Conservation (phyloP, 768 basidiomycete species). For the Boletus edulis region DNA sequence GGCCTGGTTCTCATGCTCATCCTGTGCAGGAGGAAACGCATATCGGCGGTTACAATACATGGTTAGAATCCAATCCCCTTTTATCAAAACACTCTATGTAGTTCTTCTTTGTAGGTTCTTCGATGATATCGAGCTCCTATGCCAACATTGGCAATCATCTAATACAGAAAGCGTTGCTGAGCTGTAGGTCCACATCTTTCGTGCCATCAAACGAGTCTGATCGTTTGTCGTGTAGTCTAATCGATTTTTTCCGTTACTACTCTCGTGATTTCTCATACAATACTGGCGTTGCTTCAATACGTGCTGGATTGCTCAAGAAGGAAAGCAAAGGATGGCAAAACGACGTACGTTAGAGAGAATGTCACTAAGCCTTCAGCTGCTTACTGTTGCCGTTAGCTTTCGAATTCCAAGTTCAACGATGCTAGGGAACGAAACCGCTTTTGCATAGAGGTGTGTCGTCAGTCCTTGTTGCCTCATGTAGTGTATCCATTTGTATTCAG, state of each 20-base stretch:
- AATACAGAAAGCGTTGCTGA: conserved; percentile 93
- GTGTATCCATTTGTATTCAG: conserved; percentile 37
- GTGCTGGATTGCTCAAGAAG: conserved; percentile 86
- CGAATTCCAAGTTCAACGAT: conserved; percentile 58
- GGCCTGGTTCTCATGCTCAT: conserved; percentile 12
- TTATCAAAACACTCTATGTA: conserved; percentile 12
- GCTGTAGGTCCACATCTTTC: conserved; percentile 51
- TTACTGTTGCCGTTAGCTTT: conserved; percentile 37
- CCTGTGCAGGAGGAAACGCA: conserved; percentile 69
- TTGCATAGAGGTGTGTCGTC: conserved; percentile 79
- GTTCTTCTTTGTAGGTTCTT: conserved; percentile 67
- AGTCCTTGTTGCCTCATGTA: background rate
- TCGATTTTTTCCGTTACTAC: conserved; percentile 98
- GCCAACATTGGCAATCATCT: conserved; percentile 91
- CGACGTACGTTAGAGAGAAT: conserved; percentile 56
- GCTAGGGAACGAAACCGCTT: conserved; percentile 88
- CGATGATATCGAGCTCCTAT: conserved; percentile 91
- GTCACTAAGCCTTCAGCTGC: background rate
- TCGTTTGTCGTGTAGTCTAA: conserved; percentile 55
- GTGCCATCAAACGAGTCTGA: conserved; percentile 2
- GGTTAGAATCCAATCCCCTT: conserved; percentile 40
- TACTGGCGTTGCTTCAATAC: conserved; percentile 87
- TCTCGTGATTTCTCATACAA: conserved; percentile 92
- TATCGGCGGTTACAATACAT: conserved; percentile 78
- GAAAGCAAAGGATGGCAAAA: conserved; percentile 93